Evolutionary conservation across 2,329 filamentous ascomycete species (phyloP).

Genomic region (Cryphonectria naterciae): DNA sequence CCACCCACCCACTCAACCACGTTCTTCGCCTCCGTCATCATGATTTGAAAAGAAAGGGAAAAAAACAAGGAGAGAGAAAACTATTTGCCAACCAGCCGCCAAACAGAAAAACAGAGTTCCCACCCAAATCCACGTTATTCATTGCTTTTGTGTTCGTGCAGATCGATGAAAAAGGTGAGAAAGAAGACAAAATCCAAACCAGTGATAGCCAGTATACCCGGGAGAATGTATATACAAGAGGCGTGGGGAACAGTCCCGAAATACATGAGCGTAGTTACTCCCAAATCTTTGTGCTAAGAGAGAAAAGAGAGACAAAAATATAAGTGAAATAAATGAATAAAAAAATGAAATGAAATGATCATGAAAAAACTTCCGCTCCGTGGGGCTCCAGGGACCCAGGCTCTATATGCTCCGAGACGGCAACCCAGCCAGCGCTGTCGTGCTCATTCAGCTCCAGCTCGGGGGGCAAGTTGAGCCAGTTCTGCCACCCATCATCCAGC

Average conservation of each 20-base stretch:
- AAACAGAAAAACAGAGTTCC: background rate
- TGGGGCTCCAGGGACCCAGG: background rate
- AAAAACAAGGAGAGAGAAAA: too few species aligned
- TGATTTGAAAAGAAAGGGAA: background rate
- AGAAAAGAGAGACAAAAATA: background rate
- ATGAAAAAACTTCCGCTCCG: background rate
- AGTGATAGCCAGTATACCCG: background rate
- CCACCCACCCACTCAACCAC: background rate
- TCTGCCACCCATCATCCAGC: constrained; percentile 20
- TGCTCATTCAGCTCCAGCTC: constrained; percentile 9
- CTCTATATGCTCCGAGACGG: constrained; percentile 8
- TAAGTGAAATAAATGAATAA: background rate
- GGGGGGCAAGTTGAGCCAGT: constrained; percentile 15
- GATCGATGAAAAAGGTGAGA: background rate
- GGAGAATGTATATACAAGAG: background rate
- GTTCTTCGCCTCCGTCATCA: background rate
- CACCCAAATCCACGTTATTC: background rate
- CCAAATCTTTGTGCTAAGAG: background rate
- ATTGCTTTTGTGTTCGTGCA: background rate
- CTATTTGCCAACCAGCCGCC: background rate
- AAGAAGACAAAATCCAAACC: background rate
- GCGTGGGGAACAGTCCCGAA: background rate
- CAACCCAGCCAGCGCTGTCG: constrained; percentile 5
- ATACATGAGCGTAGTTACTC: background rate
- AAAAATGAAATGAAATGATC: background rate